Conservation (phyloP, 306 rosid species). For the Alnus rubra region DNA sequence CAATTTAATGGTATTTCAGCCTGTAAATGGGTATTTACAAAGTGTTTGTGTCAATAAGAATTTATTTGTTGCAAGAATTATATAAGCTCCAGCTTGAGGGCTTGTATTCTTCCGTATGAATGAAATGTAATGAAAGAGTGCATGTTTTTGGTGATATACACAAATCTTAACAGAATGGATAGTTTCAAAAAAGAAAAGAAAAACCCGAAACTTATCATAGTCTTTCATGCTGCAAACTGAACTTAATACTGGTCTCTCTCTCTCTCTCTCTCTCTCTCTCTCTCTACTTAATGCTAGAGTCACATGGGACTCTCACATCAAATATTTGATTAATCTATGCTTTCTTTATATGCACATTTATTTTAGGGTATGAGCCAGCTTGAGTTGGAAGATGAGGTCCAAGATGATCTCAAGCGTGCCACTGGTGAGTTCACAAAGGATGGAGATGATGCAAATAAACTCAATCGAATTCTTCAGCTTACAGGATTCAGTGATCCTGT, state of each 20-base stretch:
- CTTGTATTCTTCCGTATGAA: no score
- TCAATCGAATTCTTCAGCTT: constrained; percentile 97
- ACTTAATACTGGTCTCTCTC: background rate
- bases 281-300: background rate
- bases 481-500: constrained; percentile 99
- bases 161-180: background rate
- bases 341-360: constrained; percentile 17
- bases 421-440: constrained; percentile 97
- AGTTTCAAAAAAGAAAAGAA: no score
- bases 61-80: no score
- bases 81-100: no score
- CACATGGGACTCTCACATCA: background rate
- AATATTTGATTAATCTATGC: constrained; percentile 13
- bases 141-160: no score
- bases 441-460: constrained; percentile 85
- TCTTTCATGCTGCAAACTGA: background rate
- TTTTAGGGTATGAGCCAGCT: constrained; percentile 98
- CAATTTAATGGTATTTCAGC: no score
- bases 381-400: constrained; percentile 98
- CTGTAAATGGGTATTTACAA: no score
- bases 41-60: no score
- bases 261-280: background rate
- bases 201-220: background rate
- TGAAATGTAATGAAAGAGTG: no score
- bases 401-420: constrained; percentile 97